phyloP scores from a whole-genome alignment of 441 rosid species.

The Populus tomentosa region DNA sequence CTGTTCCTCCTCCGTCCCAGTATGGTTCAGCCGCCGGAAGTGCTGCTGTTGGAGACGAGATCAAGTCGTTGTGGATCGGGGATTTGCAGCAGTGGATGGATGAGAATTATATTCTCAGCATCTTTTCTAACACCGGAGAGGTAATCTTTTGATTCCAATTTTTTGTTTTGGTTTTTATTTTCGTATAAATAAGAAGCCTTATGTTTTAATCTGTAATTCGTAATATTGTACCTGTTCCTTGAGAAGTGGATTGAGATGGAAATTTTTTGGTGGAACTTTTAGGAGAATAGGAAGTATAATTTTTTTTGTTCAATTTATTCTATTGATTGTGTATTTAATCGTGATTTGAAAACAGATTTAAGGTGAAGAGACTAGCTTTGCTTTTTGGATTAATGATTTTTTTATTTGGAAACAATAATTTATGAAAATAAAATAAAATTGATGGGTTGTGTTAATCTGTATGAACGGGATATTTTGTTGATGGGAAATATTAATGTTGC shows the following conservation, averaged over 20 bases:
- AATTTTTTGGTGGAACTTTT: neutral
- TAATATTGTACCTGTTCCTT: neutral
- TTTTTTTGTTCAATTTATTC: neutral
- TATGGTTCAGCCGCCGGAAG: constrained; percentile 35
- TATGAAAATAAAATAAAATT: too few relatives aligned
- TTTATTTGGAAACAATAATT: neutral
- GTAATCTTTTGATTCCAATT: constrained; percentile 21
- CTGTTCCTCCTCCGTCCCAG: constrained; percentile 57
- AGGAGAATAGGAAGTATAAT: neutral
- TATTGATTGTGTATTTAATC: too few relatives aligned
- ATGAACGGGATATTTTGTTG: neutral
- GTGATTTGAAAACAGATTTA: too few relatives aligned
- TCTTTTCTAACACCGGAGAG: constrained; percentile 61
- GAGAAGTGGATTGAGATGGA: neutral
- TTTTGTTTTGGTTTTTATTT: neutral
- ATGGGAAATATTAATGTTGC: neutral
- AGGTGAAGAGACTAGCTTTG: neutral
- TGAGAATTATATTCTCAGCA: constrained; percentile 54
- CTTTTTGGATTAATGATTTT: neutral
- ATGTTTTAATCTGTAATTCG: neutral
- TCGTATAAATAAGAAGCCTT: neutral
- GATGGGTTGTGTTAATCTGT: neutral
- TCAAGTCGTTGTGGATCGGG: constrained; percentile 87
- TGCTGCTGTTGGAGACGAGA: constrained; percentile 45
- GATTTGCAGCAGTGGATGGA: constrained; percentile 95